Percentiles rank a stretch among this genome's conserved stretches.
Evolutionary conservation across 495 filamentous ascomycete genomes (phyloP).

Genomic region (Aspergillus panamensis): DNA sequence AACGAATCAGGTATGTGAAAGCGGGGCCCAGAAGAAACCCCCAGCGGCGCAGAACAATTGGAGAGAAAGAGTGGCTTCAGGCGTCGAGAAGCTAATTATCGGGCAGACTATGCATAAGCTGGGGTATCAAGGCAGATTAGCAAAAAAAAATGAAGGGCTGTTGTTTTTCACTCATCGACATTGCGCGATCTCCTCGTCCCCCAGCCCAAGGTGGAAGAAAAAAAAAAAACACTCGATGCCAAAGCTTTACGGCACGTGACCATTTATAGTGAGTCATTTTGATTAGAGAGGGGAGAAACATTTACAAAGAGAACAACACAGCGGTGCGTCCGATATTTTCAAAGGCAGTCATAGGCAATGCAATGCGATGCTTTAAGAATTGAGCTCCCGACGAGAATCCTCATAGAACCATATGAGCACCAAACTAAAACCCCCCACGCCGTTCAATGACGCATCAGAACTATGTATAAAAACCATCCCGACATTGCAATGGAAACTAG

Average conservation of each 20-base stretch:
- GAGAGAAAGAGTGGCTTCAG: background rate
- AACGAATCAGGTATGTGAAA: constrained; percentile 28
- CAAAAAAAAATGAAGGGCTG: background rate
- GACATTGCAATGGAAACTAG: constrained; percentile 17
- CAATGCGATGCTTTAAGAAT: background rate
- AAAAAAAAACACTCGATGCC: background rate
- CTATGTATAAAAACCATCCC: constrained; percentile 15
- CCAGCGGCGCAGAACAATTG: constrained; percentile 19
- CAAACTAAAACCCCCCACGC: constrained; percentile 16
- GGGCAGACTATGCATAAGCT: constrained; percentile 1
- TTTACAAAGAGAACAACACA: background rate
- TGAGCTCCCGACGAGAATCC: background rate
- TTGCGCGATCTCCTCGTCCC: background rate
- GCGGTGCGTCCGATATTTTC: background rate
- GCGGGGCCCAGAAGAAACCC: constrained; percentile 19
- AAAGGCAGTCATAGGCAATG: background rate
- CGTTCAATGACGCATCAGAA: constrained; percentile 20
- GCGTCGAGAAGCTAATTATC: background rate
- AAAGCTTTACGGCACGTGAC: constrained; percentile 15
- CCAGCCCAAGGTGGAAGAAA: background rate
- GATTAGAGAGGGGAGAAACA: background rate
- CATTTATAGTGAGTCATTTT: too few relatives aligned
- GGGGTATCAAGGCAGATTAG: background rate
- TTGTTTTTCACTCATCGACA: background rate
- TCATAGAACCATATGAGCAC: constrained; percentile 12